These are phyloP conservation scores for Nemania bipapillata DNA, from an alignment of 2,329 filamentous ascomycete genomes.

Conservation along the genomic window DNA sequence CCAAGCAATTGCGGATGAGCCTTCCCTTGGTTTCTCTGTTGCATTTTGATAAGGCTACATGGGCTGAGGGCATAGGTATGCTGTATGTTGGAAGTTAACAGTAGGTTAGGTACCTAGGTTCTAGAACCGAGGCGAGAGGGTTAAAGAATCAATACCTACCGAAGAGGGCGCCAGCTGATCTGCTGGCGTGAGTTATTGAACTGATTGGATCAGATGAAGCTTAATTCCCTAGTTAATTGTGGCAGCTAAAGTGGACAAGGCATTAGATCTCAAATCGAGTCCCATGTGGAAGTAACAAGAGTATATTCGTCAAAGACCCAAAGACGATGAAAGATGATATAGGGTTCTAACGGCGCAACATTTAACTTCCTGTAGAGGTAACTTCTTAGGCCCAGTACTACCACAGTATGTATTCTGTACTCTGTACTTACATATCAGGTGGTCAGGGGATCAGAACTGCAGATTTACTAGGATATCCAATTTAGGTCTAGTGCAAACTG, in stretches of 20 bases:
- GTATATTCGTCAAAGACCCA: neutral
- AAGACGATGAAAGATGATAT: slow-evolving; percentile 10
- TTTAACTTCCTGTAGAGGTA: neutral
- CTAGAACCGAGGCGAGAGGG: neutral
- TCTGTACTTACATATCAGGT: neutral
- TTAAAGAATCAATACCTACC: neutral
- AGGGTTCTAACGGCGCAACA: slow-evolving; percentile 7
- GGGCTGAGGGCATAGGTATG: no score
- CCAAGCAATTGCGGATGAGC: no score
- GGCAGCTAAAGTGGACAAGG: slow-evolving; percentile 10
- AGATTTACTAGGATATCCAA: slow-evolving; percentile 6
- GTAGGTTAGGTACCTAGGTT: no score
- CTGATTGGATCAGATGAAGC: neutral
- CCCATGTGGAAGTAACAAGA: neutral
- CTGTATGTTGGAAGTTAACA: no score
- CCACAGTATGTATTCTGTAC: no score
- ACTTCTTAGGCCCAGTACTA: no score
- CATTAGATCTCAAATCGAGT: slow-evolving; percentile 8
- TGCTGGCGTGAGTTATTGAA: neutral
- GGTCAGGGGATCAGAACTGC: slow-evolving; percentile 2
- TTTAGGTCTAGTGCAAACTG: no score
- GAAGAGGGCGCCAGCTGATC: neutral
- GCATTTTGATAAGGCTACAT: no score
- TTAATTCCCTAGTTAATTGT: slow-evolving; percentile 1
- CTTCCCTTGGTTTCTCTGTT: no score